Conservation (phyloP, 1,284 basidiomycete genomes). For the Kalmanozyma brasiliensis region DNA sequence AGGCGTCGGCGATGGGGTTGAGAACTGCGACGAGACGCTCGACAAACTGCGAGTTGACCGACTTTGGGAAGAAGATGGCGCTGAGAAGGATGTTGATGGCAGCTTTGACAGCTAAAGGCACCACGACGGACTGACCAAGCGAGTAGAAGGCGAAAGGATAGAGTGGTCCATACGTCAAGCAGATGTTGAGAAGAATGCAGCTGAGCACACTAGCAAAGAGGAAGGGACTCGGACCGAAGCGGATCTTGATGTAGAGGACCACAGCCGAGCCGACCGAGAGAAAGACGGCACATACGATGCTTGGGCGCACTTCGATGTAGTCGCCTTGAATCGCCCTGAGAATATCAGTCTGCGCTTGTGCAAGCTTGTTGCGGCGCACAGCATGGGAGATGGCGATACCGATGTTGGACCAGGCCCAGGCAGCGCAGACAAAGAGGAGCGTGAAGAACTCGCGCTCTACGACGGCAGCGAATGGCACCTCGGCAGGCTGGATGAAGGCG, state of each 20-base stretch:
- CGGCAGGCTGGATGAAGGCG: constrained; percentile 76
- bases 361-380: constrained; percentile 72
- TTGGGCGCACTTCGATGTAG: constrained; percentile 70
- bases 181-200: constrained; percentile 73
- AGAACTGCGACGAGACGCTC: constrained; percentile 73
- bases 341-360: constrained; percentile 69
- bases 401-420: constrained; percentile 79
- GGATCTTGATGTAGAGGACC: constrained; percentile 76
- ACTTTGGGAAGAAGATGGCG: constrained; percentile 75
- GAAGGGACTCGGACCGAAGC: constrained; percentile 76
- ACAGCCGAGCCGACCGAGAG: constrained; percentile 75
- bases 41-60: constrained; percentile 76
- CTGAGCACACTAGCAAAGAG: constrained; percentile 74
- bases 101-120: constrained; percentile 76
- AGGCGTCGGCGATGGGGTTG: constrained; percentile 71
- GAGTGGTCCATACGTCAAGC: constrained; percentile 74
- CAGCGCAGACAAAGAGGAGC: constrained; percentile 71
- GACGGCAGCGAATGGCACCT: constrained; percentile 76
- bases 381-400: constrained; percentile 76
- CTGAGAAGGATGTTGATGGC: constrained; percentile 74
- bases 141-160: constrained; percentile 78
- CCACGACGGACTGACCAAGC: constrained; percentile 72
- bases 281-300: constrained; percentile 75
- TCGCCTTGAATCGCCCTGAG: constrained; percentile 28
- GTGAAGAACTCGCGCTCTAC: constrained; percentile 78